Evolutionary conservation across 441 rosid genomes (phyloP).

Genomic region (Adansonia rubrostipa): DNA sequence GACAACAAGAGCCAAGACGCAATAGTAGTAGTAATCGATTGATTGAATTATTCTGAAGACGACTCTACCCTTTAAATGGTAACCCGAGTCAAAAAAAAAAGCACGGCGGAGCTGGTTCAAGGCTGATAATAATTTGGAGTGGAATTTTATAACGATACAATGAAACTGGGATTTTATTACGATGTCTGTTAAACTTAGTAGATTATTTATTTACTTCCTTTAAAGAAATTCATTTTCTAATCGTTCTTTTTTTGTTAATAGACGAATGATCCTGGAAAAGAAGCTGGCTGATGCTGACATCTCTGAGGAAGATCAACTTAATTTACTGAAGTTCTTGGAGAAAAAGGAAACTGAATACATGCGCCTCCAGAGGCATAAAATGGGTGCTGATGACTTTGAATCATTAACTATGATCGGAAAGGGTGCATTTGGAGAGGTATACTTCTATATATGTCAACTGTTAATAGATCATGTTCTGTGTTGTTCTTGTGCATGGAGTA

Average conservation of each 20-base stretch:
- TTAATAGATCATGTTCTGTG: not conserved
- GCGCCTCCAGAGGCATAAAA: no score
- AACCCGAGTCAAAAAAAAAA: not conserved
- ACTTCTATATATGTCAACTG: constrained; percentile 24
- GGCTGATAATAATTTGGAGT: constrained; percentile 1
- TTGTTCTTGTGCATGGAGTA: not conserved
- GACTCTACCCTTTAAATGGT: not conserved
- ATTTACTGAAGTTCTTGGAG: constrained; percentile 81
- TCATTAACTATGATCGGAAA: constrained; percentile 12
- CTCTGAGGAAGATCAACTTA: constrained; percentile 85
- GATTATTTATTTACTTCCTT: not conserved
- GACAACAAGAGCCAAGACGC: not conserved
- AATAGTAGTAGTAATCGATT: not conserved
- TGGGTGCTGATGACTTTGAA: no score
- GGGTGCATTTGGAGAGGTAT: constrained; percentile 33
- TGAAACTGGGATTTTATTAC: not conserved
- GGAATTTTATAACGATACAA: not conserved
- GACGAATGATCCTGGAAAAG: constrained; percentile 73
- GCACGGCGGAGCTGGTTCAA: not conserved
- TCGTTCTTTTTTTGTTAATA: constrained; percentile 25
- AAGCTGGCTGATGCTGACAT: constrained; percentile 91
- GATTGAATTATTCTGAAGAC: not conserved
- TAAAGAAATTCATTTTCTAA: no score
- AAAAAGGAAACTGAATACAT: constrained; percentile 78
- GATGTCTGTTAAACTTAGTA: not conserved